Base-by-base conservation (phyloP, 2,329 filamentous ascomycete genomes). In the Fusarium circinatum region DNA sequence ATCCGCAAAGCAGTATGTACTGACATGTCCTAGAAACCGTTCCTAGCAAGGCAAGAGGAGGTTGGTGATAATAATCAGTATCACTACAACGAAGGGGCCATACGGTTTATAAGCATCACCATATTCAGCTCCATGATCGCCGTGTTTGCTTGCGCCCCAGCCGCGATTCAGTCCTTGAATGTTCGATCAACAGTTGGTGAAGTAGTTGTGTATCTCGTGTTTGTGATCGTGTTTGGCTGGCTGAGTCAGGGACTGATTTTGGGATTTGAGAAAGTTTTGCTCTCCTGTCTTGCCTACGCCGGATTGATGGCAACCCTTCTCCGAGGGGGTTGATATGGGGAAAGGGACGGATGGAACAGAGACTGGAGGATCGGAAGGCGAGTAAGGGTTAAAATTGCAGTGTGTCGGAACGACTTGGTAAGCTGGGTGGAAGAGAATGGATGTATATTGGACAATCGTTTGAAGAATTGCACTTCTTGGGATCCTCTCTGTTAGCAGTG, bases 181-280 rank as follows among this genome's bases (percentile, higher is more conserved):
- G 70, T 73, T 3, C 14, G 41, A 9, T 70, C 70, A 18, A 38
- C 54, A 22, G n/a, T 24, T 8, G 69, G 59, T 5, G 70, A 73
- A 36, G 64, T 73, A 12, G 69, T 38, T 26, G 65, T 58, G 8
- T 73, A 73, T 42, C 65, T 73, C 13, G 55, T 62, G 11, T 73
- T 73, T 45, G 64, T 73, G 17, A 69, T 73, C 34, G 41, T 24
- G 9, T 73, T 73, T 47, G 65, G 64, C 36, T 73, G 52, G 62
- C 9, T 65, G 28, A 49, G 18, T 15, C 64, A 73, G 38, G 59
- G 42, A 8, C 55, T 73, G 11, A 20, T 70, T n/a, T 14, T 20
- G 14, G 55, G 56, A 17, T 54, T 65, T n/a, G 69, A 70, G 41
- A 73, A 61, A 42, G 32, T 62, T 10, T 47, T 73, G 20, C 34